A percentile compares a stretch with the other conserved stretches of the same genome.
phyloP scores from a whole-genome alignment of 306 rosid genomes.

The Hippophae gyantsensis region DNA sequence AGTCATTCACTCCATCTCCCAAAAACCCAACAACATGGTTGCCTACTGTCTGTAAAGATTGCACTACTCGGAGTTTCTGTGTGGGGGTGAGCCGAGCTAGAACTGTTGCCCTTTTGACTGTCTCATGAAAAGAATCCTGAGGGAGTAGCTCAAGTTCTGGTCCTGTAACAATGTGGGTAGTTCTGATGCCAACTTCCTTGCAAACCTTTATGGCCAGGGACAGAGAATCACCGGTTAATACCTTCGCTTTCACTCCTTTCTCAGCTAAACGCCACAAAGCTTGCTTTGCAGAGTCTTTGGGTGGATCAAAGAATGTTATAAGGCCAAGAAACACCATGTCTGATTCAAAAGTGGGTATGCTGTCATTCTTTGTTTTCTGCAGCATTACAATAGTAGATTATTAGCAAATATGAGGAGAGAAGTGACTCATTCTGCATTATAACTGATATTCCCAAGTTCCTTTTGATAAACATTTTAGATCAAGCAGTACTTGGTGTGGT shows the following conservation, averaged over 20 bases:
- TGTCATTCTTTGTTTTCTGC: slow-evolving; percentile 24
- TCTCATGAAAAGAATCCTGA: slow-evolving; percentile 59
- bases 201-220: slow-evolving; percentile 60
- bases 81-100: slow-evolving; percentile 77
- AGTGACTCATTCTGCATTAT: slow-evolving; percentile 1
- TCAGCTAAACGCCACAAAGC: slow-evolving; percentile 66
- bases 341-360: slow-evolving; percentile 31
- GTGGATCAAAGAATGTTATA: slow-evolving; percentile 77
- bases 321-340: slow-evolving; percentile 74
- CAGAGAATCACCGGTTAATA: slow-evolving; percentile 70
- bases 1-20: slow-evolving; percentile 76
- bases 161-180: slow-evolving; percentile 63
- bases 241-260: slow-evolving; percentile 81
- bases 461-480: too few relatives aligned
- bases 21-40: slow-evolving; percentile 64
- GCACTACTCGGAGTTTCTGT: slow-evolving; percentile 69
- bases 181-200: slow-evolving; percentile 72
- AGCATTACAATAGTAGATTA: slow-evolving; percentile 2
- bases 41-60: slow-evolving; percentile 60
- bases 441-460: not conserved
- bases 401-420: not conserved
- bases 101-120: slow-evolving; percentile 58
- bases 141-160: slow-evolving; percentile 66
- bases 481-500: too few relatives aligned
- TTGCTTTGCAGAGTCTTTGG: slow-evolving; percentile 82